Percentiles rank a stretch among this genome's conserved stretches.
These are phyloP conservation scores for Schizophyllum amplum DNA, from an alignment of 1,284 basidiomycete species.

Conservation along the genomic window DNA sequence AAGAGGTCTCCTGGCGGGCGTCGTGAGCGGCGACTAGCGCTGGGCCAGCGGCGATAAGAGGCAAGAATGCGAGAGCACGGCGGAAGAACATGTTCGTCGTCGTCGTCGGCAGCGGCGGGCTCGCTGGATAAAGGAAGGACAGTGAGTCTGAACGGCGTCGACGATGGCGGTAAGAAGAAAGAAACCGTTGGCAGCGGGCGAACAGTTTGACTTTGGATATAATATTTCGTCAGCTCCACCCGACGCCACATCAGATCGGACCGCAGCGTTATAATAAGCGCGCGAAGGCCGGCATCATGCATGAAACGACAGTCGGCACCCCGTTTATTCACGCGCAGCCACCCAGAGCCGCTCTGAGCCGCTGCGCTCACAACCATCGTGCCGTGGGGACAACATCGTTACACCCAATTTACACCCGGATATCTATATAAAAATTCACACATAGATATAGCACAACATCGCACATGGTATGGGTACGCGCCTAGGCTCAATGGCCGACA, in stretches of 20 bases:
- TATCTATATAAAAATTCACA: neutral
- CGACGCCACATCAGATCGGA: neutral
- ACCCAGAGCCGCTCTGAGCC: neutral
- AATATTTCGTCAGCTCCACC: neutral
- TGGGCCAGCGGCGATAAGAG: constrained; percentile 25
- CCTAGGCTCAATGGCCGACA: neutral
- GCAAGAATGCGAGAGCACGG: neutral
- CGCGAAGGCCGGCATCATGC: neutral
- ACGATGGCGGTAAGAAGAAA: constrained; percentile 8
- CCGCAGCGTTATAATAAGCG: neutral
- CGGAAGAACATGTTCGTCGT: neutral
- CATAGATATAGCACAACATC: neutral
- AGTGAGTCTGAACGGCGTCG: constrained; percentile 7
- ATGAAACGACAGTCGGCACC: neutral
- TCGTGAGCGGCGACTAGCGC: constrained; percentile 18
- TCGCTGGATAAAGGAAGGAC: constrained; percentile 26
- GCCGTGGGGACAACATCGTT: neutral
- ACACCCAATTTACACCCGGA: neutral
- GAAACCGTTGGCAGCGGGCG: constrained; percentile 14
- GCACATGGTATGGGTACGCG: neutral
- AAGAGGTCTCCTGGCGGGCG: constrained; percentile 21
- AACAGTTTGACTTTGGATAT: constrained; percentile 3
- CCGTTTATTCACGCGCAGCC: neutral
- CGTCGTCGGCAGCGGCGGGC: constrained; percentile 14
- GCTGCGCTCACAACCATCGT: neutral